phyloP scores from a whole-genome alignment of 148 eudicot genomes.

The Fallopia convolvulus region DNA sequence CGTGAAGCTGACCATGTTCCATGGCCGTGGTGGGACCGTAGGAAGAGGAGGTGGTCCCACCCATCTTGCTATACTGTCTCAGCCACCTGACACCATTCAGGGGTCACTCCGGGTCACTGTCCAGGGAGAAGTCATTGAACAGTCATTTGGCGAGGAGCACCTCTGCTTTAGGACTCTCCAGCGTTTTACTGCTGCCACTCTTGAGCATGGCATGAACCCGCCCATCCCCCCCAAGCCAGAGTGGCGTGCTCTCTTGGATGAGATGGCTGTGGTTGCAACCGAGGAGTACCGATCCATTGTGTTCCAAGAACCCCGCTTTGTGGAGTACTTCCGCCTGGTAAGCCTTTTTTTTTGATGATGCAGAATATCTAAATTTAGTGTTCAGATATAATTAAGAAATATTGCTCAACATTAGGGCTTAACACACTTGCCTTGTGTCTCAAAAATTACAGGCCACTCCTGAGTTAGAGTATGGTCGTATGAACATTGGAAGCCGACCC shows the following conservation, averaged over 20 bases:
- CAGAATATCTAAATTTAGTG: background rate
- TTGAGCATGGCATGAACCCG: constrained; percentile 20
- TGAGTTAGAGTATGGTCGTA: constrained; percentile 19
- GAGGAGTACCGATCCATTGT: constrained; percentile 15
- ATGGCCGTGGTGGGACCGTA: constrained; percentile 21
- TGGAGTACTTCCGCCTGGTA: constrained; percentile 20
- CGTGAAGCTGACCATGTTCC: constrained; percentile 17
- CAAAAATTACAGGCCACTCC: constrained; percentile 16
- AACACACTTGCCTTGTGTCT: background rate
- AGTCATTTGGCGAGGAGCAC: constrained; percentile 19
- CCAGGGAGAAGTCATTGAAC: constrained; percentile 21
- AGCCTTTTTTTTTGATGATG: background rate
- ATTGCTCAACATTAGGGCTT: background rate
- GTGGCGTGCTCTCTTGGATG: constrained; percentile 17
- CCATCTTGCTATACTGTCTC: constrained; percentile 21
- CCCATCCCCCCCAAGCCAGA: constrained; percentile 18
- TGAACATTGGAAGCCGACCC: constrained; percentile 20
- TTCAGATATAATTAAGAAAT: background rate
- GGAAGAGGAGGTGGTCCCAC: constrained; percentile 23
- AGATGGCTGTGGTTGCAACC: constrained; percentile 19
- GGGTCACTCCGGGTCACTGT: constrained; percentile 20
- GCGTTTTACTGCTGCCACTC: constrained; percentile 19
- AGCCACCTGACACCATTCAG: constrained; percentile 17
- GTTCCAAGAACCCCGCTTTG: constrained; percentile 21
- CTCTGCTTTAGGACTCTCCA: constrained; percentile 20